Conservation (phyloP, 371 early-diverging fungal species). For the Dichotomocladium elegans region DNA sequence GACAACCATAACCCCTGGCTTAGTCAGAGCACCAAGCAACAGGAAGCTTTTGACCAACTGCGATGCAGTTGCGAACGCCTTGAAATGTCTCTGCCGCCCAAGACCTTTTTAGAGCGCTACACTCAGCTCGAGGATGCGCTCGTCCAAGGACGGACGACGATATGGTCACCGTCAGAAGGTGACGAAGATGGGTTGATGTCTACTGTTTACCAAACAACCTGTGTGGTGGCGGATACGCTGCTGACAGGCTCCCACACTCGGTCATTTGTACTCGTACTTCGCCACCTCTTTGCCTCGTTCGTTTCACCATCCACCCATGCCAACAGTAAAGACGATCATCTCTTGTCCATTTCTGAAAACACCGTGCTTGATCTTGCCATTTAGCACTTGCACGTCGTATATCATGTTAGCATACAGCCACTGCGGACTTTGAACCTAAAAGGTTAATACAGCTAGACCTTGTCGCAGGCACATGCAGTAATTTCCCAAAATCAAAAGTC, state of each 20-base stretch:
- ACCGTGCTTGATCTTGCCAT: conserved; percentile 1
- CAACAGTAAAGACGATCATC: neutral
- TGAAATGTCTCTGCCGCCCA: neutral
- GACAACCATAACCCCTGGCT: neutral
- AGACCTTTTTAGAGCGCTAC: neutral
- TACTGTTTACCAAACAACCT: neutral
- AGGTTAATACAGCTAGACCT: too few relatives aligned
- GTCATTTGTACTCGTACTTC: conserved; percentile 3
- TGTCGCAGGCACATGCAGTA: too few relatives aligned
- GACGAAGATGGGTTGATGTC: neutral
- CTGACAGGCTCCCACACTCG: neutral
- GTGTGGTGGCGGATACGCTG: conserved; percentile 1
- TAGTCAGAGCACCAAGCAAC: too few relatives aligned
- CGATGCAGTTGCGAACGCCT: neutral
- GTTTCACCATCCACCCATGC: neutral
- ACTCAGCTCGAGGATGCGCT: neutral
- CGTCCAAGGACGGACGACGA: conserved; percentile 2
- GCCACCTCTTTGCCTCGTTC: conserved; percentile 3
- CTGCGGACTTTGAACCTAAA: too few relatives aligned
- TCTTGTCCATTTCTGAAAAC: neutral
- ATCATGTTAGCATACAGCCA: too few relatives aligned
- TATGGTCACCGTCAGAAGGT: neutral
- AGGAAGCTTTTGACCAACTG: neutral
- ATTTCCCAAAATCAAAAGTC: too few relatives aligned
- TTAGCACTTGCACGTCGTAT: too few relatives aligned